Evolutionary conservation across 2,329 filamentous ascomycete species (phyloP).

Genomic region (Clonostachys solani): DNA sequence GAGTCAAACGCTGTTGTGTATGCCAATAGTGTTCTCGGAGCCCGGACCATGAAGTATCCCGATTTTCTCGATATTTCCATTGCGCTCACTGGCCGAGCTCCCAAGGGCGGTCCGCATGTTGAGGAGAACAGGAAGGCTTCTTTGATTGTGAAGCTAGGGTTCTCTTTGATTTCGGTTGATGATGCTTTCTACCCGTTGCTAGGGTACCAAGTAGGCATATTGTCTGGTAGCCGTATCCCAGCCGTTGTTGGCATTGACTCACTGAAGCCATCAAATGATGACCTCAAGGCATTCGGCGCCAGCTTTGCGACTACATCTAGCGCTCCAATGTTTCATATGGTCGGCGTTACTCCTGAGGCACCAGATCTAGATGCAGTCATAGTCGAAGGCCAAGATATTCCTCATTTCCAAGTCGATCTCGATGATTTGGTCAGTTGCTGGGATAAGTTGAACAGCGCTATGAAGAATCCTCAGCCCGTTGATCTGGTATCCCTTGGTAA

Average conservation of each 20-base stretch:
- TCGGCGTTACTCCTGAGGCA: slow-evolving; percentile 31
- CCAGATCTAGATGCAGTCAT: slow-evolving; percentile 4
- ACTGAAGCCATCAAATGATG: slow-evolving; percentile 11
- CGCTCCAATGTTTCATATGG: slow-evolving; percentile 38
- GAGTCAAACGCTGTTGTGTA: slow-evolving; percentile 41
- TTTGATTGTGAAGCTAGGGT: slow-evolving; percentile 25
- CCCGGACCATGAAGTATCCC: slow-evolving; percentile 37
- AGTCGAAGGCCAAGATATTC: background rate
- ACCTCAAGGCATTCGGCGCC: slow-evolving; percentile 36
- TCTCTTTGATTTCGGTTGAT: slow-evolving; percentile 15
- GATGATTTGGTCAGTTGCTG: background rate
- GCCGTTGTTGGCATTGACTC: slow-evolving; percentile 25
- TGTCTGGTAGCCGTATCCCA: slow-evolving; percentile 23
- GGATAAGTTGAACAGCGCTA: slow-evolving; percentile 3
- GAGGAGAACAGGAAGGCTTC: slow-evolving; percentile 28
- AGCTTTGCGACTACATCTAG: slow-evolving; percentile 35
- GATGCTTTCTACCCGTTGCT: slow-evolving; percentile 31
- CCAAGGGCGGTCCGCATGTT: slow-evolving; percentile 38
- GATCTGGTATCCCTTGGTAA: slow-evolving; percentile 37
- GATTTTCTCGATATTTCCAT: slow-evolving; percentile 37
- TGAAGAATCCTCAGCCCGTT: slow-evolving; percentile 10
- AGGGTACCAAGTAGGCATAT: slow-evolving; percentile 26
- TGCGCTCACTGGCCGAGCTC: slow-evolving; percentile 39
- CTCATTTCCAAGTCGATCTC: background rate
- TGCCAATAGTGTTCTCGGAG: slow-evolving; percentile 38